A percentile compares a stretch with the other conserved stretches of the same genome.
phyloP scores from a whole-genome alignment of 306 rosid genomes.

The Fagus sylvatica region DNA sequence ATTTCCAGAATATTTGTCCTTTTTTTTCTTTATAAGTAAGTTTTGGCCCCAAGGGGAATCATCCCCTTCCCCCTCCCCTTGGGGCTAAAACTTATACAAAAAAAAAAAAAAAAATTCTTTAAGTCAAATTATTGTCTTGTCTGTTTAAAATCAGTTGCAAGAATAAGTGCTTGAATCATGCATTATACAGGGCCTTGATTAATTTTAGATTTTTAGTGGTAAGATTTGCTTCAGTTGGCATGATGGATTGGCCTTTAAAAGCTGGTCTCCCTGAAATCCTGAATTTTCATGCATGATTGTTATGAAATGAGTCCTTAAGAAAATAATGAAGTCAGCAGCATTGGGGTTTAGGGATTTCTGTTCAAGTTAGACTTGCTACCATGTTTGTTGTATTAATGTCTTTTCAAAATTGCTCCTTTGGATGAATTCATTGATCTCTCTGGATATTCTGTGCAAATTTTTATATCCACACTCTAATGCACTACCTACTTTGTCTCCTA shows the following conservation, averaged over 20 bases:
- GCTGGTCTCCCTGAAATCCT: background rate
- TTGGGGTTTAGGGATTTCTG: background rate
- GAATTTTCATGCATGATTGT: background rate
- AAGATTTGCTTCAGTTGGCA: background rate
- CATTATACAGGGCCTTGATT: background rate
- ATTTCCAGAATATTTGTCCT: background rate
- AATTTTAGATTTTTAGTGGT: background rate
- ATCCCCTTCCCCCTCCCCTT: too few species aligned
- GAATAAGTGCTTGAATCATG: background rate
- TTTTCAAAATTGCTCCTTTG: background rate
- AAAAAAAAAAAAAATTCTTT: too few species aligned
- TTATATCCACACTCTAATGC: background rate
- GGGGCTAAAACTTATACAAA: too few species aligned
- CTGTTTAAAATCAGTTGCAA: background rate
- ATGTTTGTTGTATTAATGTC: background rate
- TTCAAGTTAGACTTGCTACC: background rate
- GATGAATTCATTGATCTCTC: background rate
- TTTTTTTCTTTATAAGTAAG: too few species aligned
- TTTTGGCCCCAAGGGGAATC: too few species aligned
- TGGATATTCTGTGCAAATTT: background rate
- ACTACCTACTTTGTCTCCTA: background rate
- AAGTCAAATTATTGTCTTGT: background rate
- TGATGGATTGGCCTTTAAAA: background rate
- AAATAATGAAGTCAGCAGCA: background rate
- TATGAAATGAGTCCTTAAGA: background rate